Conservation (phyloP, 2,329 filamentous ascomycete species). For the Neodidymelliopsis sp. region DNA sequence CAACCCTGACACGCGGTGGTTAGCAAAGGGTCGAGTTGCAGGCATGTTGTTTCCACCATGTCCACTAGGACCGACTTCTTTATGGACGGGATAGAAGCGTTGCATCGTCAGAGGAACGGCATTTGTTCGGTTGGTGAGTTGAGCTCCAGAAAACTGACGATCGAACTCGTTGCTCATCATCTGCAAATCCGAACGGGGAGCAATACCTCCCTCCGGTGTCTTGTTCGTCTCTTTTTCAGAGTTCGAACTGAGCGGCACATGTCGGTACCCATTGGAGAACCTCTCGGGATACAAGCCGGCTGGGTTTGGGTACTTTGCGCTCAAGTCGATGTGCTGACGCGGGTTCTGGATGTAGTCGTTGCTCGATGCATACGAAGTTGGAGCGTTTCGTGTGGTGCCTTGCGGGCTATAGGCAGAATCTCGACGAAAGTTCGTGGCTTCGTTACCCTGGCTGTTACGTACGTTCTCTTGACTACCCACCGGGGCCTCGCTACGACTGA, state of each 20-base stretch:
- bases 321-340: constrained; percentile 23
- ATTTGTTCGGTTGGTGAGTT: constrained; percentile 31
- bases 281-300: constrained; percentile 24
- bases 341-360: constrained; percentile 25
- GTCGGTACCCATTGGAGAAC: constrained; percentile 14
- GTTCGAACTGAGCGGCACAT: constrained; percentile 9
- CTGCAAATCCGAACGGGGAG: constrained; percentile 18
- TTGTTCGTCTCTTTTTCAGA: constrained; percentile 22
- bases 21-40: constrained; percentile 29
- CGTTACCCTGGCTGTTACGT: constrained; percentile 23
- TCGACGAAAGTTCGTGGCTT: constrained; percentile 17
- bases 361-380: constrained; percentile 19
- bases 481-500: constrained; percentile 24
- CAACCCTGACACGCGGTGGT: constrained; percentile 42
- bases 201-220: constrained; percentile 28
- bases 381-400: constrained; percentile 16
- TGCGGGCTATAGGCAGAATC: constrained; percentile 26
- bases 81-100: constrained; percentile 33
- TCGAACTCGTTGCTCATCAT: constrained; percentile 18
- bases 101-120: constrained; percentile 34
- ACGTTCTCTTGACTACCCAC: constrained; percentile 36
- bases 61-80: constrained; percentile 28
- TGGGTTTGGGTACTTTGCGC: constrained; percentile 21
- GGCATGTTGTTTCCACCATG: constrained; percentile 14
- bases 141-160: constrained; percentile 37